Percentiles rank a stretch among this genome's conserved stretches.
phyloP scores from a whole-genome alignment of 352 stramenopile genomes.

The Phytophthora multivora region DNA sequence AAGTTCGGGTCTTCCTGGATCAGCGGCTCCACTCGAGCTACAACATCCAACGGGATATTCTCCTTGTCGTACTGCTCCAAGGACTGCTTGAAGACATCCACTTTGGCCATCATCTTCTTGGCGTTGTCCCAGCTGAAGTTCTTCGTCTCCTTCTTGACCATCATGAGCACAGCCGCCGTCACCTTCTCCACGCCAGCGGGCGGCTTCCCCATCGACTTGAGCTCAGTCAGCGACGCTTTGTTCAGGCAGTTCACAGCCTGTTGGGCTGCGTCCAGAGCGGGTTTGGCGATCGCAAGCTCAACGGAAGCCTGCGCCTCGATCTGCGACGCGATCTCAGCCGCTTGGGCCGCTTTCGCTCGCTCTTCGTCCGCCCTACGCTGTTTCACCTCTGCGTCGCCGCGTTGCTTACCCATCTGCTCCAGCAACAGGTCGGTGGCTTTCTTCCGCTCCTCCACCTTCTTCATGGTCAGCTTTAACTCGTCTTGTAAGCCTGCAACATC shows the following conservation, averaged over 20 bases:
- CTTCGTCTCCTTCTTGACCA: slow-evolving; percentile 94
- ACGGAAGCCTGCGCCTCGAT: slow-evolving; percentile 76
- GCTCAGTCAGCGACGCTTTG: slow-evolving; percentile 87
- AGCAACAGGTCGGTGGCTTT: slow-evolving; percentile 85
- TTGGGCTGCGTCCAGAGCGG: slow-evolving; percentile 80
- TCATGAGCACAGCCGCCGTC: slow-evolving; percentile 89
- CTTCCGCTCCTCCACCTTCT: slow-evolving; percentile 92
- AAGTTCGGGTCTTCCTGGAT: slow-evolving; percentile 92
- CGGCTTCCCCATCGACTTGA: slow-evolving; percentile 90
- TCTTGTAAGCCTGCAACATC: slow-evolving; percentile 83
- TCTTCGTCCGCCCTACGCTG: slow-evolving; percentile 83
- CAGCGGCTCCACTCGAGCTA: slow-evolving; percentile 79
- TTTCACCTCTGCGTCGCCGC: slow-evolving; percentile 88
- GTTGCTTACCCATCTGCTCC: slow-evolving; percentile 90
- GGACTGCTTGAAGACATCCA: slow-evolving; percentile 91
- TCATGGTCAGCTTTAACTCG: slow-evolving; percentile 89
- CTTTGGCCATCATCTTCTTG: slow-evolving; percentile 96
- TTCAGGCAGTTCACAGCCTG: slow-evolving; percentile 91
- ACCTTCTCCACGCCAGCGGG: slow-evolving; percentile 90
- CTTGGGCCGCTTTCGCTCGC: slow-evolving; percentile 69
- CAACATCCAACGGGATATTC: slow-evolving; percentile 89
- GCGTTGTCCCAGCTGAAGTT: slow-evolving; percentile 95
- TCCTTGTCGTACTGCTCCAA: slow-evolving; percentile 93
- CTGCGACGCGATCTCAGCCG: slow-evolving; percentile 62
- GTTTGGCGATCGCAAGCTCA: slow-evolving; percentile 82